These are phyloP conservation scores for Ricinus communis DNA, from an alignment of 345 rosid species.

Conservation along the genomic window DNA sequence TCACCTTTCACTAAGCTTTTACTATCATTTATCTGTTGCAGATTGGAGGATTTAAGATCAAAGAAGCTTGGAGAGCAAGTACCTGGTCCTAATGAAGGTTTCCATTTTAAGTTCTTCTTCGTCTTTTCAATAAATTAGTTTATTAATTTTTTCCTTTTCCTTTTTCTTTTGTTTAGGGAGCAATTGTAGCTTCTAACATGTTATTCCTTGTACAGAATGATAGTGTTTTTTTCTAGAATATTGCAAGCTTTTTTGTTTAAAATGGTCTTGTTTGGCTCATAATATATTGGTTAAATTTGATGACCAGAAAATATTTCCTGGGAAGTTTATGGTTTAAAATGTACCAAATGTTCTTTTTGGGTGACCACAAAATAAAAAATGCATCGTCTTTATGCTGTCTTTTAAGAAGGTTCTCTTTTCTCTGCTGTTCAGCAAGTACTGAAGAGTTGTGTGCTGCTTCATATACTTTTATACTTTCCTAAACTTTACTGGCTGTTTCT, in stretches of 20 bases:
- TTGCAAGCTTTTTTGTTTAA: too few species aligned
- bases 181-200: neutral
- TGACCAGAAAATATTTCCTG: too few species aligned
- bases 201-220: neutral
- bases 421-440: neutral
- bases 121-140: neutral
- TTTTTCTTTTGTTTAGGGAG: neutral
- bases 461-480: too few species aligned
- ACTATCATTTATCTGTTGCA: conserved; percentile 21
- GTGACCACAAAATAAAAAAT: too few species aligned
- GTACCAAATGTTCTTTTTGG: too few species aligned
- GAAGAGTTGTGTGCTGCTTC: too few species aligned
- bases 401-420: neutral
- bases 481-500: neutral
- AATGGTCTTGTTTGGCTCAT: too few species aligned
- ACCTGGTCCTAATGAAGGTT: conserved; percentile 31
- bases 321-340: too few species aligned
- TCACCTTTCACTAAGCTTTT: conserved; percentile 3
- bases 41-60: conserved; percentile 23
- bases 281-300: too few species aligned
- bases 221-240: neutral
- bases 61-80: conserved; percentile 13
- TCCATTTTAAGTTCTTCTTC: neutral
- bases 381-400: neutral
- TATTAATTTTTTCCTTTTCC: neutral